Base-by-base conservation (phyloP, 371 early-diverging fungal genomes). In the Mucor plumbeus region DNA sequence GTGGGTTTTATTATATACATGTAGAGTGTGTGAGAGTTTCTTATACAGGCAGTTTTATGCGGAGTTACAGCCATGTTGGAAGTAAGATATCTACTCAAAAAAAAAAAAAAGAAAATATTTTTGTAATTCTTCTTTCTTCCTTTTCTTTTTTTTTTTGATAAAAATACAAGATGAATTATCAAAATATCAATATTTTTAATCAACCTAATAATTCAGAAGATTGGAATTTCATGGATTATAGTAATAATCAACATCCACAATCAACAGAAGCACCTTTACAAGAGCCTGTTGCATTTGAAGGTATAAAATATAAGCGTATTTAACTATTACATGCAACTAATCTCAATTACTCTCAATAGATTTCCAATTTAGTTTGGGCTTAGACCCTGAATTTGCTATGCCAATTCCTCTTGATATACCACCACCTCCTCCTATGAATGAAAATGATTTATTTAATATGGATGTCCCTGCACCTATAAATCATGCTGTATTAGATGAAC, bases 211-310 rank as follows among this genome's bases (percentile, higher is more conserved):
- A 50, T 50, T 38, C 40, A 5, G 14, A 48, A 19, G 53, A 59
- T 21, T 65, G 66, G 66, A 65, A 59, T 17, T 33, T 65, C 14
- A 50, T 62, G 62, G 50, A 38, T 13, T 44, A 67, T 40, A 56
- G 43, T 44, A 60, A 56, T 41, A 59, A 58, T 50, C 44, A 36
- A 66, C 59, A 41, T 11, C 41, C 59, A 14, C 58, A 53, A 53
- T 31, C 50, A 13, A 8, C 31, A 53, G 53, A 53, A 13, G 72
- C 72, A 47, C 81, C 76, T 14, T 61, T 83, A 19, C 75, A 71
- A 68, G 83, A 83, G 61, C 83, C 83, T 39, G 83, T 80, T 19
- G 75, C 83, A 34, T 83, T 80, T 63, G 83, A 83, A 71, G 81
- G 83, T 80, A 75, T 40, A 41, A 35, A 15, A 58, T 10, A 57